Base-by-base conservation (phyloP, 352 stramenopile genomes). In the Globisporangium perplexum region DNA sequence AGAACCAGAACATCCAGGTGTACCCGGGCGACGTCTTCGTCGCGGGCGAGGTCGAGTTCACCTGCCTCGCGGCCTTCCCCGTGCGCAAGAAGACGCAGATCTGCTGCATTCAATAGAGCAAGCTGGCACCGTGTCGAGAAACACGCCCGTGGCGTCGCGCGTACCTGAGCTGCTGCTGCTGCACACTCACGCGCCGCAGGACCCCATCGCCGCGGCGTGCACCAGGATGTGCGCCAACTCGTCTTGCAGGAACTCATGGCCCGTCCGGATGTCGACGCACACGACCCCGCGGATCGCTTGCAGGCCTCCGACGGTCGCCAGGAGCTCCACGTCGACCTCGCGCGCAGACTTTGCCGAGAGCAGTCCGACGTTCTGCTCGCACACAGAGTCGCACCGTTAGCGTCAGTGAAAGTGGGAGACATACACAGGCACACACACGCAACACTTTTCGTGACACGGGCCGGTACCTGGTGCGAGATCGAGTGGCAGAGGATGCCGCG, bases 21-120 rank as follows among this genome's bases (percentile, higher is more conserved):
- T 70, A 75, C 20, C 72, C 78, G 2, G 78, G 81, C n/a, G 74
- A 90, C 55, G 63, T 85, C 12, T 88, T 92, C 36, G 58, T 86
- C 31, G 71, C 78, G 0, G 81, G 78, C 0, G 81, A 92, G 50
- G 66, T 89, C 33, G 81, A 92, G 46, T 92, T 92, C 56, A 89
- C 75, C 18, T 86, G 80, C 39, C 71, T 92, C 31, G 72, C 63
- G 11, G 66, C 74, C 1, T 86, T 84, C 20, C 76, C 76, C 7
- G 73, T 83, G 5, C 66, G 74, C 0, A 84, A 86, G 53, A 83
- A 82, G 45, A 68, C 57, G 12, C 69, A 72, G 12, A 64, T 74
- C 35, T 90, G 79, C 52, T 86, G 65, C 38, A 59, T 90, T 52
- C 57, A 66, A 55, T 70, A 55, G 44, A 60, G 36, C 41, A 57